Base-by-base conservation (phyloP, 805 yeast species). In the Ogataea nonfermentans region DNA sequence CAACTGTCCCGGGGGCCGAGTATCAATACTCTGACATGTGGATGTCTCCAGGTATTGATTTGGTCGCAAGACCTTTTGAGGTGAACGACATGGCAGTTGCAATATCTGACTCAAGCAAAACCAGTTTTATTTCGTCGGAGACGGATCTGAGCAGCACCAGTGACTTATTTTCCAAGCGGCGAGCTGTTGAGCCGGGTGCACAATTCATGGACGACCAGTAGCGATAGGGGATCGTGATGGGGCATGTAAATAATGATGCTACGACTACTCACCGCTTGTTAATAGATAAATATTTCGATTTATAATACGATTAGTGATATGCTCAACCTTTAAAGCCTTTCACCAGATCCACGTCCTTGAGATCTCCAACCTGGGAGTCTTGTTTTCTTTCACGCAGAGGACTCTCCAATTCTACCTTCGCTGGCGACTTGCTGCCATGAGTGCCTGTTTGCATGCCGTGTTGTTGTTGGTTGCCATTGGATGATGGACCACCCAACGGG, bases 271-370 rank as follows among this genome's bases (percentile, higher is more conserved):
- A 9, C 27, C 31, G 33, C 35, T 22, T 22, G 22, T 20, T 11
- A n/a, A 9, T 31, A 25, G 22, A 31, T 30, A 22, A 31, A 25
- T 24, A 27, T 13, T 20, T 19, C 27, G 32, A 22, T 16, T 32
- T 37, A 24, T 27, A 32, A 32, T 27, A 31, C 32, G 13, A 37
- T 37, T 29, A 30, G 19, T 30, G 26, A 20, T 30, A 24, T 15
- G 22, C 22, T 32, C 16, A 57, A 20, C 61, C 59, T 45, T 64
- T 63, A 46, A 71, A 72, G 2, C 76, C 76, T 39, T 71, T 66
- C 1, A 72, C 67, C 31, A 74, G 51, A 54, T 74, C 78, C 32
- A 71, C 71, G 45, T 71, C 67, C 41, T 68, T 68, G 35, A 70
- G 52, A 46, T 71, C 76, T 3, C 73, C 73, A 8, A 67, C 37